Base-by-base conservation (phyloP, 106 monocot species). In the Platanthera zijinensis region DNA sequence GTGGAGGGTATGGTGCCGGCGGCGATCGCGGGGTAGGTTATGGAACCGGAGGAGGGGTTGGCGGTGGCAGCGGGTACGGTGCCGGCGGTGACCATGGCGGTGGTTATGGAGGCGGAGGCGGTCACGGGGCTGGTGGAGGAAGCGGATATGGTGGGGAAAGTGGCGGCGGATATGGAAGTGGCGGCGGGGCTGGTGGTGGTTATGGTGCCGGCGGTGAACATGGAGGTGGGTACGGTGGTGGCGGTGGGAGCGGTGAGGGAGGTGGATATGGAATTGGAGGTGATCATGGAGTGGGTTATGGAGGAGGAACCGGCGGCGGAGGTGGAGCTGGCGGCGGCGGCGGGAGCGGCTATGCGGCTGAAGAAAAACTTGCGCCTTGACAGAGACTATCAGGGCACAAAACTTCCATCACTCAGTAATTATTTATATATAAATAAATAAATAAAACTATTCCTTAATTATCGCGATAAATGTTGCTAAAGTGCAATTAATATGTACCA, bases 1-100 rank as follows among this genome's bases (percentile, higher is more conserved):
- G 63, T 12, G 54, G 68, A 13, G 79, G 79, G 49, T 15, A 71
- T 48, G 72, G 79, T 1, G 57, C 69, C 5, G 69, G 69, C 7
- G 49, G 49, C n/a, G 71, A 49, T 14, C 30, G 13, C 3, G 70
- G 70, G 4, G 70, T 10, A 7, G 49, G 51, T 7, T 61, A 54
- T 62, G 79, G 79, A 11, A 18, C 12, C 7, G 75, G 84, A 12
- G 49, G 57, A 0, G 76, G 79, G 11, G 56, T 32, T 0, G 78
- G 70, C 9, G 79, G 83, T 10, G 79, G 68, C 1, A 51, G 53
- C 8, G 75, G 68, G 6, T 48, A 50, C 51, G 72, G 74, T 2
- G 72, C 48, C 50, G 83, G 79, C 1, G 71, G 79, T 8, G 71
- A n/a, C 39, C 46, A 50, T 17, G 83, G 83, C 7, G 75, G 75